These are phyloP conservation scores for Pichia norvegensis DNA, from an alignment of 1,139 yeast species.

Conservation along the genomic window DNA sequence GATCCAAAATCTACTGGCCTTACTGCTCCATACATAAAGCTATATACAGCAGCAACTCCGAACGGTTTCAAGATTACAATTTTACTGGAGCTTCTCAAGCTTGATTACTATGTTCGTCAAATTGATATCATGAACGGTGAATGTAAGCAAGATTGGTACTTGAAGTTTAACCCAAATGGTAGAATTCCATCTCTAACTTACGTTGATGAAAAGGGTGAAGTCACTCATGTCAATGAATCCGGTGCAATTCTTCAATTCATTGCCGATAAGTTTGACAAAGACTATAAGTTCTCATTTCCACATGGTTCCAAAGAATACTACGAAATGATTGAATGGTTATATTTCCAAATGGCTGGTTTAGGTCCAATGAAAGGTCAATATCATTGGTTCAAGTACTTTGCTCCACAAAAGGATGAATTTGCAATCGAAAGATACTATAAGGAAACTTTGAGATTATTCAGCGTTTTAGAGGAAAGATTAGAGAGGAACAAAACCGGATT, in stretches of 20 bases:
- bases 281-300: conserved; percentile 40
- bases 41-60: conserved; percentile 46
- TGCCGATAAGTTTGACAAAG: conserved; percentile 50
- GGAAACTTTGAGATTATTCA: conserved; percentile 46
- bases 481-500: conserved; percentile 39
- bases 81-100: conserved; percentile 39
- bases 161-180: conserved; percentile 53
- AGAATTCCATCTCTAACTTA: conserved; percentile 53
- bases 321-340: conserved; percentile 43
- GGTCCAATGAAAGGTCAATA: conserved; percentile 61
- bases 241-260: conserved; percentile 53
- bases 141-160: conserved; percentile 44
- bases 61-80: conserved; percentile 49
- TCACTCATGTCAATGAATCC: conserved; percentile 40
- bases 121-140: conserved; percentile 36
- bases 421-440: conserved; percentile 44
- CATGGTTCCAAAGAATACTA: conserved; percentile 41
- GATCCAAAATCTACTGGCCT: conserved; percentile 28
- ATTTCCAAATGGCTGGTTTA: conserved; percentile 51
- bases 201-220: conserved; percentile 35
- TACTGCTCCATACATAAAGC: conserved; percentile 33
- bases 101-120: conserved; percentile 39
- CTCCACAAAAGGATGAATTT: conserved; percentile 42
- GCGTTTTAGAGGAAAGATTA: conserved; percentile 45
- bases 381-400: conserved; percentile 37